phyloP scores from a whole-genome alignment of 139 green algal species.

The Zygnema cylindricum region DNA sequence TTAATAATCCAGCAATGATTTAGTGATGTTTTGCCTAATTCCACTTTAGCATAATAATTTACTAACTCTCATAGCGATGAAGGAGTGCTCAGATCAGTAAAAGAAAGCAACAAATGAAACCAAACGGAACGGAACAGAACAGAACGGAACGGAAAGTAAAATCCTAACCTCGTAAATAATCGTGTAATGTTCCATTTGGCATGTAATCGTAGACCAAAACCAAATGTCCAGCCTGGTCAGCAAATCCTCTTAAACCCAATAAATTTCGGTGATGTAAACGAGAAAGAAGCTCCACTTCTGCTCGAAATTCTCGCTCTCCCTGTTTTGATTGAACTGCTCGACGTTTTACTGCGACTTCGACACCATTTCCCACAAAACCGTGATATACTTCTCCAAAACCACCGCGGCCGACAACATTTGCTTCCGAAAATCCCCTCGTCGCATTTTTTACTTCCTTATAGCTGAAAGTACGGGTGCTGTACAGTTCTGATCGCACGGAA shows the following conservation, averaged over 20 bases:
- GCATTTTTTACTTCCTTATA: conserved; percentile 8
- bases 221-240: neutral
- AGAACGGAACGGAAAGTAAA: neutral
- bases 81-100: neutral
- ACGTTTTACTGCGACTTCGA: conserved; percentile 27
- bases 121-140: too few species aligned
- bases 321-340: conserved; percentile 11
- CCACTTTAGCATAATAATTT: too few species aligned
- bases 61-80: too few species aligned
- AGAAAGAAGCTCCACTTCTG: conserved; percentile 33
- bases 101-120: neutral
- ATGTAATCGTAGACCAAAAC: neutral
- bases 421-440: conserved; percentile 24
- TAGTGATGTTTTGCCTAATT: too few species aligned
- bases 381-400: conserved; percentile 15
- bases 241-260: neutral
- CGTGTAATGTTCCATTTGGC: neutral
- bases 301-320: conserved; percentile 36
- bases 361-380: neutral
- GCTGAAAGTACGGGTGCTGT: conserved; percentile 23
- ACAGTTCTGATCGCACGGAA: neutral
- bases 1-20: too few species aligned
- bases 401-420: conserved; percentile 14
- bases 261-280: neutral
- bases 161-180: neutral